Conservation (phyloP, 495 filamentous ascomycete species). For the Penicillium salamii region DNA sequence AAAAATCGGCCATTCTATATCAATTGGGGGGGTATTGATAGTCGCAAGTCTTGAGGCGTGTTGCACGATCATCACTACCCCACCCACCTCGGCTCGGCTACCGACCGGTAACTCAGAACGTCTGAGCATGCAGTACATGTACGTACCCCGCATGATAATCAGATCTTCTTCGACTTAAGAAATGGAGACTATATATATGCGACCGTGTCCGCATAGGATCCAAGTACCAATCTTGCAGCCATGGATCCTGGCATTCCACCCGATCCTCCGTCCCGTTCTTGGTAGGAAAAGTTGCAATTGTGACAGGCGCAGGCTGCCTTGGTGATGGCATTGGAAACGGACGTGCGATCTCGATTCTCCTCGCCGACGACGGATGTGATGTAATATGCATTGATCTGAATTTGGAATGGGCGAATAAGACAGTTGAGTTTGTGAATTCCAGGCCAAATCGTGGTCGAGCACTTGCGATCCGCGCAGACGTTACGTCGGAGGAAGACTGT, state of each 20-base stretch:
- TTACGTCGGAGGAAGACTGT: constrained; percentile 49
- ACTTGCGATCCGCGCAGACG: constrained; percentile 44
- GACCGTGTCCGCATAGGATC: not conserved
- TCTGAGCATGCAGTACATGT: not conserved
- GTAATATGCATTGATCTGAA: constrained; percentile 55
- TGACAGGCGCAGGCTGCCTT: constrained; percentile 55
- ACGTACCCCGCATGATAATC: constrained; percentile 14
- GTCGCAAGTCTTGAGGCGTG: not conserved
- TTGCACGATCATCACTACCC: not conserved
- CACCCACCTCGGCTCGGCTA: constrained; percentile 24
- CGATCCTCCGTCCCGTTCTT: constrained; percentile 28
- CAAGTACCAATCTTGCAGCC: constrained; percentile 2
- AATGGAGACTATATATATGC: not conserved
- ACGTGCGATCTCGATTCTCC: constrained; percentile 54
- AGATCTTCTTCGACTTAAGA: not conserved
- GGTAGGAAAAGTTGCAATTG: constrained; percentile 52
- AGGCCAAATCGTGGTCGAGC: constrained; percentile 24
- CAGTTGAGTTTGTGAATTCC: constrained; percentile 45
- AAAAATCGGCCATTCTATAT: constrained; percentile 38
- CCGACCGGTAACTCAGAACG: not conserved
- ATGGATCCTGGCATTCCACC: constrained; percentile 20
- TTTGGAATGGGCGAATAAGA: constrained; percentile 42
- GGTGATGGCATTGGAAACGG: constrained; percentile 58
- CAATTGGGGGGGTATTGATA: not conserved
- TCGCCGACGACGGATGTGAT: constrained; percentile 51